phyloP scores from a whole-genome alignment of 805 yeast genomes.

The Lipomyces starkeyi region DNA sequence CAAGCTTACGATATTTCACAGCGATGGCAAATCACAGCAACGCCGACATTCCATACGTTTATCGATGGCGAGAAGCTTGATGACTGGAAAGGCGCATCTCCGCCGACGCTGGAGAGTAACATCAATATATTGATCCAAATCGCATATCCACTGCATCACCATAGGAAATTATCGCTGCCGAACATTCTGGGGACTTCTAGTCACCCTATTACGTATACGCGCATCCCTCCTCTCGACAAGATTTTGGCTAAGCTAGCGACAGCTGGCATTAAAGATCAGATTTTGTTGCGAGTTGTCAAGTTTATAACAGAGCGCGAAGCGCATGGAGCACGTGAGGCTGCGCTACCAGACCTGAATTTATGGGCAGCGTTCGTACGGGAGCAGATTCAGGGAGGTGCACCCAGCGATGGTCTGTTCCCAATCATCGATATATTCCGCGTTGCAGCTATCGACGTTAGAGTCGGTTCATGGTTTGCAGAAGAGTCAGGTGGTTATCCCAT shows the following conservation, averaged over 20 bases:
- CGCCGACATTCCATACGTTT: conserved; percentile 40
- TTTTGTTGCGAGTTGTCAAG: conserved; percentile 19
- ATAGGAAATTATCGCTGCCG: conserved; percentile 29
- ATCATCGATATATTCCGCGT: conserved; percentile 39
- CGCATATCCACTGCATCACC: conserved; percentile 39
- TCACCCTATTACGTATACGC: conserved; percentile 26
- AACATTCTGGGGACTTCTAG: conserved; percentile 24
- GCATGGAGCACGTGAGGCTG: conserved; percentile 28
- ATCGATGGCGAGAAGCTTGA: conserved; percentile 36
- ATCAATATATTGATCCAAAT: conserved; percentile 28
- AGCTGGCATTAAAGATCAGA: conserved; percentile 15
- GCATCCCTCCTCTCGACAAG: conserved; percentile 40
- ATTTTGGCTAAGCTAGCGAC: conserved; percentile 14
- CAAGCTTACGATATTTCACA: conserved; percentile 31
- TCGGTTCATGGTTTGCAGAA: conserved; percentile 41
- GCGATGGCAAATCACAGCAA: conserved; percentile 37
- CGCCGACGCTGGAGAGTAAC: conserved; percentile 35
- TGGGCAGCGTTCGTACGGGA: conserved; percentile 28
- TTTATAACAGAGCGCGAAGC: conserved; percentile 29
- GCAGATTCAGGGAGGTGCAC: not conserved
- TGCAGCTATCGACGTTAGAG: conserved; percentile 38
- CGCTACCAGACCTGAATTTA: conserved; percentile 30
- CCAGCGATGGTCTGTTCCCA: conserved; percentile 35
- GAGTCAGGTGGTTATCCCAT: conserved; percentile 21
- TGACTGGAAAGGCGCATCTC: conserved; percentile 41